phyloP scores from a whole-genome alignment of 2,329 filamentous ascomycete genomes.

The Lasiodiplodia citricola region DNA sequence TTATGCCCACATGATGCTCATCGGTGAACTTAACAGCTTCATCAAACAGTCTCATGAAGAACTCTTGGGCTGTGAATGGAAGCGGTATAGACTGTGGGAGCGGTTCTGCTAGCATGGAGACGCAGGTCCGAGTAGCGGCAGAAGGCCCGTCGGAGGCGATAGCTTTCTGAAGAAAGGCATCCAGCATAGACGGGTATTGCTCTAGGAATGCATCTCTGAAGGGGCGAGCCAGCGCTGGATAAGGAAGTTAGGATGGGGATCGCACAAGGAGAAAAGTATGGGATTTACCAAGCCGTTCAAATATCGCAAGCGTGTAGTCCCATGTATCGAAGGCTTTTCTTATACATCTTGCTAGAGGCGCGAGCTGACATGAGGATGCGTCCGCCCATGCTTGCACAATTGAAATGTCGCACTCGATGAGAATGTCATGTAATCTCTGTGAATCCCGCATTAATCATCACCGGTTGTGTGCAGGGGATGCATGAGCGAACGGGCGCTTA shows the following conservation, averaged over 20 bases:
- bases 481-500: slow-evolving; percentile 27
- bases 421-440: slow-evolving; percentile 45
- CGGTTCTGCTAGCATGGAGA: slow-evolving; percentile 40
- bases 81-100: slow-evolving; percentile 39
- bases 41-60: slow-evolving; percentile 42
- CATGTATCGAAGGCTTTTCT: slow-evolving; percentile 58
- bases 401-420: slow-evolving; percentile 38
- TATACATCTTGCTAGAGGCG: slow-evolving; percentile 43
- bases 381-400: slow-evolving; percentile 53
- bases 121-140: slow-evolving; percentile 31
- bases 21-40: slow-evolving; percentile 34
- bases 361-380: slow-evolving; percentile 52
- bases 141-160: slow-evolving; percentile 31
- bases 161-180: slow-evolving; percentile 41
- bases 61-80: slow-evolving; percentile 40
- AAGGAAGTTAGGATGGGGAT: not conserved
- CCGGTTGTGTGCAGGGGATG: not conserved
- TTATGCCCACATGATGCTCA: slow-evolving; percentile 34
- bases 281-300: slow-evolving; percentile 55
- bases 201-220: slow-evolving; percentile 40
- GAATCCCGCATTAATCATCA: not conserved
- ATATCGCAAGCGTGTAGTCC: slow-evolving; percentile 55
- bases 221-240: slow-evolving; percentile 4
- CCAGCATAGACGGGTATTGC: slow-evolving; percentile 39
- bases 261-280: too few relatives aligned